Evolutionary conservation across 768 basidiomycete genomes (phyloP).

Genomic region (Trametes punicea): DNA sequence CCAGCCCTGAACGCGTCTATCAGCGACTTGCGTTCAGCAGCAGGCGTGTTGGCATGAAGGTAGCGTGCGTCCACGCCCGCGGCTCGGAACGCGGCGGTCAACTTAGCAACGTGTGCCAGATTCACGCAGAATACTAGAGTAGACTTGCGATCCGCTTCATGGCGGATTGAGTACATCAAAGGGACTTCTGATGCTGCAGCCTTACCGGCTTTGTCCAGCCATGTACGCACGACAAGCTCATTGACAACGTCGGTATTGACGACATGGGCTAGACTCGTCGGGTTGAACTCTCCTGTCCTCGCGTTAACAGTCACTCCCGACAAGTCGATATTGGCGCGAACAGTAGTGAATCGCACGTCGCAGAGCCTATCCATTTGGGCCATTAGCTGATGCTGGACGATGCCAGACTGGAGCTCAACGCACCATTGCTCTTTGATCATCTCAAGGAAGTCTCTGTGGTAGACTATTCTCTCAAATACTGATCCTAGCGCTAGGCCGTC

Average conservation of each 20-base stretch:
- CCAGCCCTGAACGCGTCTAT: slow-evolving; percentile 67
- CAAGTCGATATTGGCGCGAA: slow-evolving; percentile 72
- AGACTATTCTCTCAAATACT: slow-evolving; percentile 89
- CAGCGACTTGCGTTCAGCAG: slow-evolving; percentile 57
- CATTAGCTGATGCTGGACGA: background rate
- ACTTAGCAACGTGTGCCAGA: slow-evolving; percentile 69
- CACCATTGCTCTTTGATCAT: slow-evolving; percentile 95
- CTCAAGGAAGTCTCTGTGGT: slow-evolving; percentile 84
- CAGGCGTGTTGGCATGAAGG: slow-evolving; percentile 66
- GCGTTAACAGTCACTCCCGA: slow-evolving; percentile 62
- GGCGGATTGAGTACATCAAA: background rate
- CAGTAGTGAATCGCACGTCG: slow-evolving; percentile 80
- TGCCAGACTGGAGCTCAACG: background rate
- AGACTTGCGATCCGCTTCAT: slow-evolving; percentile 63
- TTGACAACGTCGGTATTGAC: slow-evolving; percentile 82
- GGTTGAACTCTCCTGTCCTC: slow-evolving; percentile 76
- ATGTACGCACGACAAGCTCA: slow-evolving; percentile 72
- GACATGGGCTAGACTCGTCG: slow-evolving; percentile 72
- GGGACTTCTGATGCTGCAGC: background rate
- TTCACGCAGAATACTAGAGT: slow-evolving; percentile 93
- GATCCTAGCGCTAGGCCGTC: slow-evolving; percentile 87
- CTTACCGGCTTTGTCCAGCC: slow-evolving; percentile 83
- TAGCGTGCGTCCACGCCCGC: slow-evolving; percentile 85
- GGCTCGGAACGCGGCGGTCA: slow-evolving; percentile 69
- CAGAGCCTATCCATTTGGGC: slow-evolving; percentile 60